phyloP scores from a whole-genome alignment of 2,329 filamentous ascomycete genomes.

The Fusarium poae region DNA sequence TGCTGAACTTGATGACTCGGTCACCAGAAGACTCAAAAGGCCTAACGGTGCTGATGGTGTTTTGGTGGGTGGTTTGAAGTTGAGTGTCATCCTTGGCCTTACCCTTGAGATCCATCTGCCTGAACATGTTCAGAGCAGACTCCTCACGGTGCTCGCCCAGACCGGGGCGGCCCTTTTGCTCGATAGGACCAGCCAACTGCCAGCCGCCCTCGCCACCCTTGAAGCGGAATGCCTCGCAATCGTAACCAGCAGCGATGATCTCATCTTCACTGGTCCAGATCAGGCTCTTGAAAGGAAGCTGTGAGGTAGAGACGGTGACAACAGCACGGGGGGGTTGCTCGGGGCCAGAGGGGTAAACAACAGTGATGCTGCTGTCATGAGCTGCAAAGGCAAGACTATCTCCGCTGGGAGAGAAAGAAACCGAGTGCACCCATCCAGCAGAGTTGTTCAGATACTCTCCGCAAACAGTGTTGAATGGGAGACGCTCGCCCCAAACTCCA shows the following conservation, averaged over 20 bases:
- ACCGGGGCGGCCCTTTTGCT: slow-evolving; percentile 75
- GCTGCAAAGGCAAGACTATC: slow-evolving; percentile 93
- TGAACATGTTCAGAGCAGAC: slow-evolving; percentile 97
- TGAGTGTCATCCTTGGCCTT: slow-evolving; percentile 93
- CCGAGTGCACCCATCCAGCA: slow-evolving; percentile 95
- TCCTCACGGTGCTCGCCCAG: slow-evolving; percentile 80
- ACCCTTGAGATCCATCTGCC: slow-evolving; percentile 98
- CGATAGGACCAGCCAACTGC: slow-evolving; percentile 85
- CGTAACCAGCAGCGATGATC: slow-evolving; percentile 95
- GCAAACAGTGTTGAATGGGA: slow-evolving; percentile 98
- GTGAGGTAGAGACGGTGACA: slow-evolving; percentile 87
- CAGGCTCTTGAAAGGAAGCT: slow-evolving; percentile 91
- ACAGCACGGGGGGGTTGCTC: slow-evolving; percentile 93
- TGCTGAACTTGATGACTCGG: slow-evolving; percentile 83
- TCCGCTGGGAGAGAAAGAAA: slow-evolving; percentile 92
- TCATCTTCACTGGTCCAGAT: slow-evolving; percentile 93
- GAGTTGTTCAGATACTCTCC: slow-evolving; percentile 97
- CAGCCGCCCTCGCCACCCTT: slow-evolving; percentile 83
- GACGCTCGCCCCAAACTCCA: slow-evolving; percentile 90
- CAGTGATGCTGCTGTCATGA: slow-evolving; percentile 95
- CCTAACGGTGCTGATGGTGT: slow-evolving; percentile 89
- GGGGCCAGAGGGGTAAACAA: slow-evolving; percentile 92
- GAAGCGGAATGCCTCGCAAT: slow-evolving; percentile 90
- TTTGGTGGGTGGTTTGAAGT: slow-evolving; percentile 95
- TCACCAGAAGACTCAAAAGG: slow-evolving; percentile 76